Conservation (phyloP, 306 rosid species). For the Castanospermum australe region DNA sequence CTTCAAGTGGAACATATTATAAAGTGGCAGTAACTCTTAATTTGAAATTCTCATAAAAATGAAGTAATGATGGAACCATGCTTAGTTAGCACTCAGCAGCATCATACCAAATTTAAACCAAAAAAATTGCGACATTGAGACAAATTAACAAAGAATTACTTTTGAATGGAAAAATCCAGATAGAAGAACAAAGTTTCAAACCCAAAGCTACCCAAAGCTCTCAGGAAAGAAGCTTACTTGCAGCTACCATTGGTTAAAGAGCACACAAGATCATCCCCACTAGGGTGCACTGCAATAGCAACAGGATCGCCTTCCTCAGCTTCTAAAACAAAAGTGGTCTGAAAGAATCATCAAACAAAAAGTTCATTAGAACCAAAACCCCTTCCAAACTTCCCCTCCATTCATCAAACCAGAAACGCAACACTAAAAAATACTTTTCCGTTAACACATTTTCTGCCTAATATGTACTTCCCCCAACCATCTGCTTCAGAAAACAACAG, state of each 20-base stretch:
- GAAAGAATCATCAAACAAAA: constrained; percentile 16
- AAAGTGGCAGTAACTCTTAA: not conserved
- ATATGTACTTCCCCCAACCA: constrained; percentile 1
- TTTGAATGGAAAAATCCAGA: not conserved
- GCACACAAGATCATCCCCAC: constrained; percentile 79
- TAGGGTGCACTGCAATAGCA: constrained; percentile 80
- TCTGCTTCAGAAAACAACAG: not conserved
- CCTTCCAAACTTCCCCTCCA: not conserved
- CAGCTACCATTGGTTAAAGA: constrained; percentile 82
- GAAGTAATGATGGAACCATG: not conserved
- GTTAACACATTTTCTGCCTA: constrained; percentile 13
- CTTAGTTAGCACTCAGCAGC: not conserved
- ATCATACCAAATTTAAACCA: not conserved
- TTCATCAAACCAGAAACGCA: constrained; percentile 1
- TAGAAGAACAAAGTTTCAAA: not conserved
- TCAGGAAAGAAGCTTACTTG: constrained; percentile 65
- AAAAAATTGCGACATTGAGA: not conserved
- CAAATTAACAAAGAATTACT: not conserved
- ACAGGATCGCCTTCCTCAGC: constrained; percentile 81
- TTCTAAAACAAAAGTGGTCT: constrained; percentile 78
- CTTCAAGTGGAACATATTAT: not conserved
- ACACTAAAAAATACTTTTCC: not conserved
- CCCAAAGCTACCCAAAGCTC: not conserved
- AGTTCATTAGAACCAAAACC: not conserved
- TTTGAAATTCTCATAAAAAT: not conserved